Base-by-base conservation (phyloP, 2,329 filamentous ascomycete species). In the Alternaria gaisen region DNA sequence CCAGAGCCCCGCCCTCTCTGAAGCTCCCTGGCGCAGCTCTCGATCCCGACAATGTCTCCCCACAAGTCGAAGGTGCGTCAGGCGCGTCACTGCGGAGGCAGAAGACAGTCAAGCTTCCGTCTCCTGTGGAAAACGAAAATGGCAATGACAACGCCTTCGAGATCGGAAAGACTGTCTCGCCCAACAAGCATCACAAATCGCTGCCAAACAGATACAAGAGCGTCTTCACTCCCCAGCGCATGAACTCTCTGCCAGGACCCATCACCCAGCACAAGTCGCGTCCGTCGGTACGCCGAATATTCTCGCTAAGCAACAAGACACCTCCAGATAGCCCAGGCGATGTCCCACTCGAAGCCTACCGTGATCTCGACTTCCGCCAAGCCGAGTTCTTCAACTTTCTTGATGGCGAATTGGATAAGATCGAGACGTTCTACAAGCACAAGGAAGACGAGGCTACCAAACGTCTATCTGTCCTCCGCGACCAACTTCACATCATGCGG, bases 401-500 rank as follows among this genome's bases (percentile, higher is more conserved):
- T 54, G 92, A 97, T 69, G 82, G 82, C 10, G 91, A 99, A 79
- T 83, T 99, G 14, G 85, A 89, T n/a, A 99, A 98, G 80, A 92
- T 99, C 11, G 94, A 99, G 75, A 80, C 83, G 0, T 99, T 99
- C 73, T 98, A 98, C 82, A 89, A 87, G 69, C 82, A 87, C 67
- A 97, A 97, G 75, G 95, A 99, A 75, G 86, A 91, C 28, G 92
- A 97, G 74, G 92, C 94, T 0, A 90, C 88, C 0, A 82, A 89
- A 56, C 87, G 94, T 2, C 81, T 97, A 24, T 81, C 83, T 0
- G 77, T 90, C 4, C 83, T 99, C 47, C 87, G 91, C 42, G 88
- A 93, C 53, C 95, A 99, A 76, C 84, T 99, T 32, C 94, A 97
- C 74, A 91, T 96, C 70, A 97, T 98, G 93, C 87, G 93, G 44